Base-by-base conservation (phyloP, 306 rosid genomes). In the Ormosia emarginata region DNA sequence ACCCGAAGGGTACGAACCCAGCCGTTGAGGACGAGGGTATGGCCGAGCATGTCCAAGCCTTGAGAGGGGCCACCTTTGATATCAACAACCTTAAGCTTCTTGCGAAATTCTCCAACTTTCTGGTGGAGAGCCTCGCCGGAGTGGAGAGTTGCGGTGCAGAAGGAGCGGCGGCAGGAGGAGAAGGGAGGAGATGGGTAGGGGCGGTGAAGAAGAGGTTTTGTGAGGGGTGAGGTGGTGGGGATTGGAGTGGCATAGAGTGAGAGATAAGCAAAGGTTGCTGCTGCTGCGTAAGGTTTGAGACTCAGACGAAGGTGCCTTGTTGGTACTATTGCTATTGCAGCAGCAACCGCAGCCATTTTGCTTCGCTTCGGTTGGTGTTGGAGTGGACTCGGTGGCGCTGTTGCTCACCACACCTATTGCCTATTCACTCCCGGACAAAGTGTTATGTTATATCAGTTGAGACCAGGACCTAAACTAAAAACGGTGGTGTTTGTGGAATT, bases 1-100 rank as follows among this genome's bases (percentile, higher is more conserved):
- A 82, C 68, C 33, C 99, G 89, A 75, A 95, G 87, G 11, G 98
- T 95, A 34, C 98, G 94, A 46, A 95, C 99, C 99, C 98, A 93
- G 10, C 99, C 97, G 24, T 58, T 78, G 9, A 93, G 85, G 43
- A 88, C 82, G 14, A 93, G 79, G 55, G 81, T 83, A 78, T 86
- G 90, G 13, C 97, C 98, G 67, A 93, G 50, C 52, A 85, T 73
- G 34, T 85, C 91, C 67, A 89, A 62, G 14, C 90, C 97, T 74
- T 88, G 85, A 50, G 80, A 83, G 2, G 89, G 82, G 1, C 87
- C 93, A 37, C 85, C 85, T 82, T 91, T 95, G 29, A 93, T 77
- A 5, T 95, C 95, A 34, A 64, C 86, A 53, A 95, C 83, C 85
- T 87, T 89, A 33, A 89, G 89, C 93, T 90, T 93, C 94, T 88